phyloP scores from a whole-genome alignment of 140 eudicot species.

The Erigeron philadelphicus region DNA sequence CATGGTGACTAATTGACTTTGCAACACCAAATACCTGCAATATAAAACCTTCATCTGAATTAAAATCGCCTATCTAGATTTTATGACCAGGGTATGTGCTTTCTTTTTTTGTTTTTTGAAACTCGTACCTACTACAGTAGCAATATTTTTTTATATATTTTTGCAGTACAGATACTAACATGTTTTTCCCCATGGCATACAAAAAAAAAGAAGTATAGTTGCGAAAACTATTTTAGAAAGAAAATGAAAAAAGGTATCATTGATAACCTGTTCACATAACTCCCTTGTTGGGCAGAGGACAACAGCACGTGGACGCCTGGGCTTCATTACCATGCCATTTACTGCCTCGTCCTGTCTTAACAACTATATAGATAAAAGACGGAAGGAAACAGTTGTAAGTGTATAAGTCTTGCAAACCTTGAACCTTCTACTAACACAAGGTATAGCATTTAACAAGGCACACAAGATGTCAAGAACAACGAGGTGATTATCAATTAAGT shows the following conservation, averaged over 20 bases:
- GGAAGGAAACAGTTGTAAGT: neutral
- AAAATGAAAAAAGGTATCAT: neutral
- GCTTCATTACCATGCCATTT: conserved; percentile 80
- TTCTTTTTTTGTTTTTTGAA: neutral
- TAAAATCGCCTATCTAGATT: neutral
- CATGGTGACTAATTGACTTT: conserved; percentile 89
- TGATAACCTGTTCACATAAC: conserved; percentile 78
- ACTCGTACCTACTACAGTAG: neutral
- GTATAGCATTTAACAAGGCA: neutral
- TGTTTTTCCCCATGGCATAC: too few relatives aligned
- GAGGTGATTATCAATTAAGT: too few relatives aligned
- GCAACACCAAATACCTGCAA: conserved; percentile 79
- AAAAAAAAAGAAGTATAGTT: too few relatives aligned
- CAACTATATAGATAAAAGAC: conserved; percentile 32
- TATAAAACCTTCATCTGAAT: conserved; percentile 11
- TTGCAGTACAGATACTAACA: too few relatives aligned
- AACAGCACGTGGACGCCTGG: conserved; percentile 91
- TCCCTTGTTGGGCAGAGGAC: conserved; percentile 96
- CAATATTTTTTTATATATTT: neutral
- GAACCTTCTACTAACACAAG: conserved; percentile 1
- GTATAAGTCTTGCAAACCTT: conserved; percentile 13
- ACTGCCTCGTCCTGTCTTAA: conserved; percentile 66
- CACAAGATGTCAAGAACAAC: neutral
- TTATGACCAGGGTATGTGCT: neutral
- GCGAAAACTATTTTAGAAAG: neutral